Conservation (phyloP, 768 basidiomycete genomes). For the Tricholoma sp. region DNA sequence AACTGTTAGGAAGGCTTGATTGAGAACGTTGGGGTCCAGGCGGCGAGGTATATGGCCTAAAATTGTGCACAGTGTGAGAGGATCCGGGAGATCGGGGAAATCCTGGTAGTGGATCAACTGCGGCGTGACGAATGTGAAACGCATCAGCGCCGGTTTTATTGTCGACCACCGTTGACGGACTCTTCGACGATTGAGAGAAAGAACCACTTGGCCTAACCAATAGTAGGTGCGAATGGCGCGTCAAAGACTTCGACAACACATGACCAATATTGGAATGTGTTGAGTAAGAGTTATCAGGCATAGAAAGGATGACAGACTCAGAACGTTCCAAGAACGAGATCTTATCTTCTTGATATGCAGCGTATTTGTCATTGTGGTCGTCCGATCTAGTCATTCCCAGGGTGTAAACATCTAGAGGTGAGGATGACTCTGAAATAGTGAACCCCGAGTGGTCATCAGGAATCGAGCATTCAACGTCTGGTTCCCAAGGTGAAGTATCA, state of each 20-base stretch:
- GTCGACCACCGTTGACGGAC: neutral
- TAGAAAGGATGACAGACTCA: neutral
- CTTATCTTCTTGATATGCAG: neutral
- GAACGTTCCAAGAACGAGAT: neutral
- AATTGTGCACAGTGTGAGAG: neutral
- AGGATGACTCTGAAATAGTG: neutral
- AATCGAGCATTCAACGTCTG: neutral
- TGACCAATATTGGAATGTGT: neutral
- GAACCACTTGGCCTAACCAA: neutral
- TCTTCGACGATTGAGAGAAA: neutral
- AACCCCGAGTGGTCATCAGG: neutral
- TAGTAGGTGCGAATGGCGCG: neutral
- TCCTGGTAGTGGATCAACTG: neutral
- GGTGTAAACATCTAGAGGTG: neutral
- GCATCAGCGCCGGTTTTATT: neutral
- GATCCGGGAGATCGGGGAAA: neutral
- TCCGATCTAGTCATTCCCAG: too few species aligned
- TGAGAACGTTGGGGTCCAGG: neutral
- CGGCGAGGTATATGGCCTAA: neutral
- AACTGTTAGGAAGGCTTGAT: conserved; percentile 13
- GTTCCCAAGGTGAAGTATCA: neutral
- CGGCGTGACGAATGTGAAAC: neutral
- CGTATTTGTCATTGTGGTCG: neutral
- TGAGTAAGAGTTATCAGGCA: neutral
- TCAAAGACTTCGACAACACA: neutral